Percentiles rank a stretch among this genome's conserved stretches.
Evolutionary conservation across 108 stramenopile species (phyloP).

Genomic region (Pseudonitzschia multistriata): DNA sequence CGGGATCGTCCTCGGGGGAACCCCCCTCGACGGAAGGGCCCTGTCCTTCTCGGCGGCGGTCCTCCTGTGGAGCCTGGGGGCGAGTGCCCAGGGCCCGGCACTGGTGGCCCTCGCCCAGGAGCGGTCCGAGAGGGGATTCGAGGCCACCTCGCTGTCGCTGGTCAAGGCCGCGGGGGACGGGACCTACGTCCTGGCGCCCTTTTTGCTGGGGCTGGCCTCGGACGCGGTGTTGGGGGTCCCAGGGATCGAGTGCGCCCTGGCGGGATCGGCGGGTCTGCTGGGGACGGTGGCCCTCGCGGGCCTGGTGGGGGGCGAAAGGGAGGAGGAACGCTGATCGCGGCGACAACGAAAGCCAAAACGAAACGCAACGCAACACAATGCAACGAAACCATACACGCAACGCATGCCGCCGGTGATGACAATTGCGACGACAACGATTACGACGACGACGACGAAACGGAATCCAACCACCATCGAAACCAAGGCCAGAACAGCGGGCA

Average conservation of each 20-base stretch:
- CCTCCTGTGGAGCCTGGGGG: constrained; percentile 58
- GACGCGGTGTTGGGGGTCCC: constrained; percentile 22
- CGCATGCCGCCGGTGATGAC: no score
- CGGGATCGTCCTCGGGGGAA: constrained; percentile 8
- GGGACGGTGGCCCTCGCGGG: constrained; percentile 22
- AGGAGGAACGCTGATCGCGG: no score
- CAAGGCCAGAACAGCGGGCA: background rate
- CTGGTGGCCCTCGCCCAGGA: constrained; percentile 62
- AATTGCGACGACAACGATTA: no score
- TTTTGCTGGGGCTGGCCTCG: constrained; percentile 54
- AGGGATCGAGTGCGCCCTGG: constrained; percentile 39
- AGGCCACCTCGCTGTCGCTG: constrained; percentile 68
- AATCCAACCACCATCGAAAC: background rate
- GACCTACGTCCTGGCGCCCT: constrained; percentile 72
- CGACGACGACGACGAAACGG: background rate
- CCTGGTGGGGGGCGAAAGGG: background rate
- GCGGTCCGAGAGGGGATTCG: constrained; percentile 47
- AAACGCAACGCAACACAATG: background rate
- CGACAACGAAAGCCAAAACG: background rate
- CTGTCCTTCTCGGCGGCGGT: constrained; percentile 47
- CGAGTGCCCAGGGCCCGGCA: constrained; percentile 67
- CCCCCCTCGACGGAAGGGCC: constrained; percentile 18
- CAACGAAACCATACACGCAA: no score
- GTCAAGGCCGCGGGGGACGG: constrained; percentile 70
- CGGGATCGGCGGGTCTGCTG: constrained; percentile 26